Evolutionary conservation across 2,329 filamentous ascomycete genomes (phyloP).

Genomic region (Alternaria metachromatica): DNA sequence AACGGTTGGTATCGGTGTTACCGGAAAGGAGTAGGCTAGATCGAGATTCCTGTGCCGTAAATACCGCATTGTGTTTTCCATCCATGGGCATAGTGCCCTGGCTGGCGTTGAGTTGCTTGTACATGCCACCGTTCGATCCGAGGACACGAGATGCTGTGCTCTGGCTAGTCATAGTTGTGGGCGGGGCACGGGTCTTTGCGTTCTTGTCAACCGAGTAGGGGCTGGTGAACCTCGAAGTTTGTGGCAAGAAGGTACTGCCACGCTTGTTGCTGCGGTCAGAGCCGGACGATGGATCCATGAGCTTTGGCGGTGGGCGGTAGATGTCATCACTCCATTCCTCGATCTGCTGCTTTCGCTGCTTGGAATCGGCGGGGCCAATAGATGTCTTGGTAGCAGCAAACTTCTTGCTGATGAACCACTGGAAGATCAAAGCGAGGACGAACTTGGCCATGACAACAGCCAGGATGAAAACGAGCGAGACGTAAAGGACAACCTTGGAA

Average conservation of each 20-base stretch:
- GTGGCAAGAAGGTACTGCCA: slow-evolving; percentile 83
- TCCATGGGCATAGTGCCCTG: slow-evolving; percentile 62
- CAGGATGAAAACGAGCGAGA: slow-evolving; percentile 89
- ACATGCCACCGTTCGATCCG: slow-evolving; percentile 70
- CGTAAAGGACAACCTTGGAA: slow-evolving; percentile 94
- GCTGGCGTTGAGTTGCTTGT: slow-evolving; percentile 66
- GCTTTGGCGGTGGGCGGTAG: slow-evolving; percentile 84
- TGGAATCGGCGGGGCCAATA: slow-evolving; percentile 74
- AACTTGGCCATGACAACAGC: slow-evolving; percentile 88
- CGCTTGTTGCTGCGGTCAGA: slow-evolving; percentile 80
- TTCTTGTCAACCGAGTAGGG: slow-evolving; percentile 77
- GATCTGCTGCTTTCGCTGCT: slow-evolving; percentile 89
- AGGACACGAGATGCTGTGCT: slow-evolving; percentile 75
- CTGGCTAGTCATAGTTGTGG: slow-evolving; percentile 96
- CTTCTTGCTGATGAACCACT: slow-evolving; percentile 91
- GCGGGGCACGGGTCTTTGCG: slow-evolving; percentile 62
- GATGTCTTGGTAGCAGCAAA: slow-evolving; percentile 88
- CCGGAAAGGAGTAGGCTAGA: slow-evolving; percentile 54
- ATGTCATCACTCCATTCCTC: slow-evolving; percentile 99
- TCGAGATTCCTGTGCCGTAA: slow-evolving; percentile 44
- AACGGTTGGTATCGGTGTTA: slow-evolving; percentile 53
- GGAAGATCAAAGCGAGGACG: slow-evolving; percentile 85
- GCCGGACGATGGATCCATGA: slow-evolving; percentile 73
- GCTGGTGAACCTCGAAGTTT: slow-evolving; percentile 92
- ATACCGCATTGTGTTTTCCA: slow-evolving; percentile 27